Base-by-base conservation (phyloP, 495 filamentous ascomycete genomes). In the Neurospora intermedia region DNA sequence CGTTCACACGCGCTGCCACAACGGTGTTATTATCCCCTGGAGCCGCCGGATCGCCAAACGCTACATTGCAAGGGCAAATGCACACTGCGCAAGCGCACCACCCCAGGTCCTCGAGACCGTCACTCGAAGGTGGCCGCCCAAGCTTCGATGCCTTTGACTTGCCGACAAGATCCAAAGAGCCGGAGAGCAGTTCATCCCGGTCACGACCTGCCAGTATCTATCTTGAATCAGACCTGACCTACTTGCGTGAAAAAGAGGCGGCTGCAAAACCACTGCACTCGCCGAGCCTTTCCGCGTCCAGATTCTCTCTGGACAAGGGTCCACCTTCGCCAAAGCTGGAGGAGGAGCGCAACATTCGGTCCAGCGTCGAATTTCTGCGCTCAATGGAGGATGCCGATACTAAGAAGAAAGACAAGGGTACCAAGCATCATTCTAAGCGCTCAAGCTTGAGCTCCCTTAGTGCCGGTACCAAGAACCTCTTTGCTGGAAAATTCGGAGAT, bases 401-500 rank as follows among this genome's bases (percentile, higher is more conserved):
- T 75, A 90, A 89, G 70, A 90, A 91, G 75, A 93, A 94, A 76
- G 88, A 93, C 16, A 85, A 84, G 69, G 87, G 87, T 74, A 84
- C 82, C 70, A 94, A 92, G 73, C 93, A 97, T 77, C 93, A 97
- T 77, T 82, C 81, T 66, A 98, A 98, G 78, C 91, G 94, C 43
- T 85, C 91, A 27, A 97, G 93, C 79, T 85, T 99, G 71, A 90
- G 91, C 16, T 93, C 90, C 1, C 84, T 96, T 40, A 76, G 78
- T 7, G 90, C 92, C 2, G 91, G 92, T 40, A 91, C 92, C 72
- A 97, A 97, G 81, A 92, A 88, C n/a, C 87, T 97, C 46, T 86
- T 99, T 35, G 91, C 91, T 38, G 93, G 94, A 9, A 94, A 92
- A 79, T 98, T 99, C 81, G 94, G 96, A 2, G 96, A 98, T 71